Evolutionary conservation across 2,329 filamentous ascomycete genomes (phyloP), one percentile per base, ranked within the genome.

Genomic region (Ceratocystis variospora): DNA sequence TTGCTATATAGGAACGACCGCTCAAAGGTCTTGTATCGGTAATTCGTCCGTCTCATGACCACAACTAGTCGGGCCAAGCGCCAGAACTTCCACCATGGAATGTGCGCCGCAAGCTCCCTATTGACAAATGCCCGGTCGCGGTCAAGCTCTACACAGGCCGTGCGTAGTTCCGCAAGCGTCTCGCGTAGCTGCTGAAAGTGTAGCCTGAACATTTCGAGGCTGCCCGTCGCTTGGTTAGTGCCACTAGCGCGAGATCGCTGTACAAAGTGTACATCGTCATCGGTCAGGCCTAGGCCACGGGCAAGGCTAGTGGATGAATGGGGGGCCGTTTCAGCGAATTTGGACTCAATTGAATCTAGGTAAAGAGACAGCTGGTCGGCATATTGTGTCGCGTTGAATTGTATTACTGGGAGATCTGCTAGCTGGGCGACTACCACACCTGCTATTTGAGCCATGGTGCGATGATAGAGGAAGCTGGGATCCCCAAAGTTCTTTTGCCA

Each of bases 401-500:
- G 79, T 33, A 90, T 78, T 22, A 90, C 76, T 0, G 84, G 80
- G 1, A 77, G 80, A 68, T 88, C 84, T 7, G 80, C 77, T 12
- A 90, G 77, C 69, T 83, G 81, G 3, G 84, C 83, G 0, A 84
- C 78, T 25, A 86, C 76, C 53, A 89, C 73, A 19, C 81, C 83
- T 57, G 87, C 79, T 12, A 92, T 73, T 72, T 88, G 86, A 1
- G 87, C 80, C 77, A 86, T 83, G 61, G 86, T 79, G 68, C 79
- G 74, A 74, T 90, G 88, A 71, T 90, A 89, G 59, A 81, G 77
- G 66, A 84, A 86, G 25, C 79, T 82, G 1, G 80, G 80, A 71
- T 96, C 92, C 53, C 89, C 90, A 69, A 83, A 94, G 28, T 81
- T 83, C 65, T 86, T 81, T 89, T 96, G 95, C 91, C 92, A 96